A percentile compares a stretch with the other conserved stretches of the same genome.
These are phyloP conservation scores for Elsinoe necatrix DNA, from an alignment of 2,329 filamentous ascomycete species.

Conservation along the genomic window DNA sequence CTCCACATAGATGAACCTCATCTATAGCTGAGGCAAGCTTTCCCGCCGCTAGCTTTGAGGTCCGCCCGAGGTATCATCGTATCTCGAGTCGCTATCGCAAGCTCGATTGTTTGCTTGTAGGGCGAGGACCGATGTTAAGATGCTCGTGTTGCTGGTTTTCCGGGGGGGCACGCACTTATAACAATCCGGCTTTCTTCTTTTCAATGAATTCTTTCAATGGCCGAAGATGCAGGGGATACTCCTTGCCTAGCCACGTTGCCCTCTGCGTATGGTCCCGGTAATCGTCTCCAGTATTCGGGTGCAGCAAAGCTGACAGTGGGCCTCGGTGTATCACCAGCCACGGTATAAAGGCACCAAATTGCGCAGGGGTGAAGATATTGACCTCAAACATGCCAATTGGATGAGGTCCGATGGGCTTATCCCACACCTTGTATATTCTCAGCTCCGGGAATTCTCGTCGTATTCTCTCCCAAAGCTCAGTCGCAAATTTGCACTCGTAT, in stretches of 20 bases:
- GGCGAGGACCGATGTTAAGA: too few relatives aligned
- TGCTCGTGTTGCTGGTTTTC: too few relatives aligned
- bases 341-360: slow-evolving; percentile 81
- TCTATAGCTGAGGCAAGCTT: slow-evolving; percentile 4
- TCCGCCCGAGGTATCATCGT: not conserved
- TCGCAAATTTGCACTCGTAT: slow-evolving; percentile 58
- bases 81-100: not conserved
- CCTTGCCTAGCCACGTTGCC: slow-evolving; percentile 67
- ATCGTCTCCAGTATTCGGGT: slow-evolving; percentile 69
- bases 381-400: slow-evolving; percentile 87
- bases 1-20: slow-evolving; percentile 5
- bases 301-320: slow-evolving; percentile 67
- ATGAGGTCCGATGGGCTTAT: slow-evolving; percentile 72
- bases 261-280: slow-evolving; percentile 56
- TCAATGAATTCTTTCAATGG: slow-evolving; percentile 36
- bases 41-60: not conserved
- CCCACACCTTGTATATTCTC: slow-evolving; percentile 70
- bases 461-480: slow-evolving; percentile 67
- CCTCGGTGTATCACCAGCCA: slow-evolving; percentile 80
- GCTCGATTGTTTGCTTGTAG: not conserved
- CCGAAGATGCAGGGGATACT: slow-evolving; percentile 51
- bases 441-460: slow-evolving; percentile 80
- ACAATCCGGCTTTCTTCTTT: slow-evolving; percentile 11
- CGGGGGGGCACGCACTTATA: not conserved
- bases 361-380: slow-evolving; percentile 70